Evolutionary conservation across 768 basidiomycete species (phyloP), one percentile per base, ranked within the genome.

Genomic region (Tricholoma furcatifolium): DNA sequence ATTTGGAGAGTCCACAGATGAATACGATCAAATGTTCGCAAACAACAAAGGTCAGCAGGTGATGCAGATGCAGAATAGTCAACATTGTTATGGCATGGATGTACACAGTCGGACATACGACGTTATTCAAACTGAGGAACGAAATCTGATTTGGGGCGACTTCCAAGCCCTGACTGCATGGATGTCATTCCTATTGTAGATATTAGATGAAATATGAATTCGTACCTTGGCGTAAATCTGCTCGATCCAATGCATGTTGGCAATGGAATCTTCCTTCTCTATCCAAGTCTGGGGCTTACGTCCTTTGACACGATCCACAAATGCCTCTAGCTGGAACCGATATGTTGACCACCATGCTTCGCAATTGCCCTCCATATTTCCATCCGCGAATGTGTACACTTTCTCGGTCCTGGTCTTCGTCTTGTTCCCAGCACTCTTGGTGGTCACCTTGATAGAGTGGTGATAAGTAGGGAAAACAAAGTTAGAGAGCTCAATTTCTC

Each of bases 281-380:
- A 85, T 57, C 85, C 85, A 88, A 12, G 74, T 74, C 51, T 77
- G 72, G 2, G 82, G 79, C 18, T 66, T 63, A 31, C 78, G 70
- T 15, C 82, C 83, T 52, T 71, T 71, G 41, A 87, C 55, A 62
- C 72, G 76, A 60, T 88, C 80, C 7, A 87, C 78, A 51, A 85
- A 85, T 6, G 79, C 81, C 66, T 87, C 83, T 34, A 86, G 66
- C 65, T 86, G 84, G 54, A 79, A 82, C 35, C 73, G 64, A 52
- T 73, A 79, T 20, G 82, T 78, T 34, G 78, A 70, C 83, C 83
- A 87, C 77, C 79, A 82, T 8, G 70, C 69, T 63, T 84, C 76
- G 18, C 82, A 82, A 50, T 77, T 72, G 34, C 65, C 67, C 38
- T 57, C 60, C 39, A 65, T 44, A 52, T 78, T 76, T 6, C 76